Evolutionary conservation across 78 protist species (phyloP).

Genomic region (Planoprotostelium fungivorum): DNA sequence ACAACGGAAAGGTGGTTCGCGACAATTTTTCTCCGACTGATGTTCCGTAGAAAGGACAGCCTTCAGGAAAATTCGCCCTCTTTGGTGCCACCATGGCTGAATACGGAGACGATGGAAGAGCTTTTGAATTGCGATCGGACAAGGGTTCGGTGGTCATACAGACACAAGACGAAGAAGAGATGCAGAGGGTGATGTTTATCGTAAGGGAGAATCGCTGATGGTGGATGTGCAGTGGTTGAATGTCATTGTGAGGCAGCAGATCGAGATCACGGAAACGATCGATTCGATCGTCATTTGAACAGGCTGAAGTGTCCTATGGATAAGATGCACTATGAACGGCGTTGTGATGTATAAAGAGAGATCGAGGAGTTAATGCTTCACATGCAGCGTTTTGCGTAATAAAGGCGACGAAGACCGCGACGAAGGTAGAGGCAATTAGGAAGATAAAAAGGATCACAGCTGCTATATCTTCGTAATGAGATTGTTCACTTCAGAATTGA

Average conservation of each 20-base stretch:
- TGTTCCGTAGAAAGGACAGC: neutral
- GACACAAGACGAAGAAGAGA: neutral
- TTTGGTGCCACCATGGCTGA: neutral
- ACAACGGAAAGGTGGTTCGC: neutral
- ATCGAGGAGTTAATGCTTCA: too few species aligned
- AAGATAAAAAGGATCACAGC: too few species aligned
- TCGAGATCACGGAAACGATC: neutral
- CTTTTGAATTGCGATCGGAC: neutral
- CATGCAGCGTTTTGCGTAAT: too few species aligned
- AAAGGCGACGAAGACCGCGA: too few species aligned
- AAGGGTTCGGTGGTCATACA: neutral
- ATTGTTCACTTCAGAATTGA: too few species aligned
- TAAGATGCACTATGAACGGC: too few species aligned
- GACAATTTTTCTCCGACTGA: neutral
- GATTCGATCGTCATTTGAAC: neutral
- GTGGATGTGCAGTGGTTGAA: neutral
- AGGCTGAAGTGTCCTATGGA: too few species aligned
- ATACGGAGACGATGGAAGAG: neutral
- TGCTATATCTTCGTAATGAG: too few species aligned
- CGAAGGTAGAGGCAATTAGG: too few species aligned
- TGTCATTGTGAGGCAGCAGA: neutral
- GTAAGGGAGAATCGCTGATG: neutral
- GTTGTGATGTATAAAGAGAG: too few species aligned
- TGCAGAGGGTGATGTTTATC: neutral
- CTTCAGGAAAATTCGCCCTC: neutral